These are phyloP conservation scores for Globisporangium spinosum DNA, from an alignment of 352 stramenopile species.

Conservation along the genomic window DNA sequence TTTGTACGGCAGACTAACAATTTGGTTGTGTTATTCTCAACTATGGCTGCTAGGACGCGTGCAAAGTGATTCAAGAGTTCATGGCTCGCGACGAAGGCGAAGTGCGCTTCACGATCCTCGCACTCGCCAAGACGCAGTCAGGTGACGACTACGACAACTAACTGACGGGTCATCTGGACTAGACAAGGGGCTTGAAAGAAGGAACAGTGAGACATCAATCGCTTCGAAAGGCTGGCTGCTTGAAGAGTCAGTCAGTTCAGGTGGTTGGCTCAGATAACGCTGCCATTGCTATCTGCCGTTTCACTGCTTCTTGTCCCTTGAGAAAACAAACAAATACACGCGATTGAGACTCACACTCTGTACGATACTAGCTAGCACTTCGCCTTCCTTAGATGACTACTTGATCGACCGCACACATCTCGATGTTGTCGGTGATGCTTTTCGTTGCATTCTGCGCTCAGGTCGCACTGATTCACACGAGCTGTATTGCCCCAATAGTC, in stretches of 20 bases:
- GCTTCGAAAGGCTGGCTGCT: background rate
- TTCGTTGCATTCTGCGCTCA: background rate
- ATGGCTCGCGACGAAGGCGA: constrained; percentile 94
- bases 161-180: constrained; percentile 2
- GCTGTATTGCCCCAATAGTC: background rate
- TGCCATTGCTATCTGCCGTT: background rate
- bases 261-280: background rate
- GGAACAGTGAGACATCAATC: background rate
- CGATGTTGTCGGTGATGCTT: too few species aligned
- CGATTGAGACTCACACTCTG: background rate
- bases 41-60: constrained; percentile 63
- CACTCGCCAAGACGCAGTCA: constrained; percentile 72
- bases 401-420: too few species aligned
- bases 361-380: background rate
- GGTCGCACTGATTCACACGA: background rate
- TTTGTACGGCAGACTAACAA: background rate
- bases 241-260: background rate
- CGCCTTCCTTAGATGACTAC: background rate
- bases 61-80: constrained; percentile 89
- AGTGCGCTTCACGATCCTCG: constrained; percentile 94
- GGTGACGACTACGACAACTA: constrained; percentile 28
- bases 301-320: background rate
- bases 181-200: background rate
- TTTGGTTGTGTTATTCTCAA: background rate
- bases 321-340: background rate